Evolutionary conservation across 176 grass and related monocot species (phyloP), one percentile per base, ranked within the genome.

Genomic region (Oryza brachyantha): DNA sequence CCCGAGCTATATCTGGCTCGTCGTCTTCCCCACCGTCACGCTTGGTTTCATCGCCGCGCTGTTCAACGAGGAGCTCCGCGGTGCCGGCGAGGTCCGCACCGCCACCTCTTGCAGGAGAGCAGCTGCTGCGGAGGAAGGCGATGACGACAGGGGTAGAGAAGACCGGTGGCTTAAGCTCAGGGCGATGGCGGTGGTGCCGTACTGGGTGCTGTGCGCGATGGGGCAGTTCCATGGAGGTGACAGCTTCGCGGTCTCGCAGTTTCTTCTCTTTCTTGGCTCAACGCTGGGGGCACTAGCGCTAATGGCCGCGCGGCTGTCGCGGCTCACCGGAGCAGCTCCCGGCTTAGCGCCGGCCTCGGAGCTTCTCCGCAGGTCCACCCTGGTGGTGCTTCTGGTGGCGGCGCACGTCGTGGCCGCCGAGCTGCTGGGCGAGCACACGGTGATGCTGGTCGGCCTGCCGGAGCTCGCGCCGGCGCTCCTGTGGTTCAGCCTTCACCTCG

Each of bases 251-350:
- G 14, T 84, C 1, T 77, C 82, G 7, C 82, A 50, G n/a, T 84
- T 84, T 27, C 64, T 84, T 21, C 73, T 77, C 29, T 84, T 77
- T 54, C 65, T 84, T 55, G 69, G 82, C 31, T 70, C 41, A 10
- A 77, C 32, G 28, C 22, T 84, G 0, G 82, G 64, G 40, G 39
- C 64, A 13, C 54, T 84, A 6, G 28, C 73, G 14, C 54, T 34
- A n/a, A 84, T 84, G 82, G 4, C 10, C 54, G 41, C 2, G 0
- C 39, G 31, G n/a, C 54, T 84, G 28, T 36, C 12, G 64, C 5
- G 19, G 48, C 48, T 54, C 9, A 3, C 13, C 2, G 29, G n/a
- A 0, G 38, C 6, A 22, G 6, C n/a, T 1, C 29, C 58, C 0
- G 52, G 82, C 13, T 1, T 77, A 5, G 38, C 50, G 3, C 14